Conservation (phyloP, 106 monocot species). For the Cymbidium sinense region DNA sequence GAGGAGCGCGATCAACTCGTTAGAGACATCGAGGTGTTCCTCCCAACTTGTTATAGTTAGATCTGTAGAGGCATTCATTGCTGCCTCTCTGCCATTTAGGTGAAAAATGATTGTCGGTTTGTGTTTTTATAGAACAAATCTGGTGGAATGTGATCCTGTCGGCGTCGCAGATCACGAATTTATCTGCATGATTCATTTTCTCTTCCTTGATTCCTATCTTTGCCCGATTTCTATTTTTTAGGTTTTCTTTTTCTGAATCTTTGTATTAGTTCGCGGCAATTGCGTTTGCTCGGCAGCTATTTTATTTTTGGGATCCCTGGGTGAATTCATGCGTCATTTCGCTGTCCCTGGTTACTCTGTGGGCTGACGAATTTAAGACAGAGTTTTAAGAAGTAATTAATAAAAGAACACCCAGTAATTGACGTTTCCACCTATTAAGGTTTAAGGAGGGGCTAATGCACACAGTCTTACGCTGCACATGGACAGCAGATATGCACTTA, state of each 20-base stretch:
- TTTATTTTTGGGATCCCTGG: background rate
- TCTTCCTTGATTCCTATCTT: background rate
- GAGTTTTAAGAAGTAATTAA: background rate
- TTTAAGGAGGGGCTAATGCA: background rate
- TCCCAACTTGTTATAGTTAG: background rate
- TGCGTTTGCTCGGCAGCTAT: background rate
- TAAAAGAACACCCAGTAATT: background rate
- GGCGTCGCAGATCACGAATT: background rate
- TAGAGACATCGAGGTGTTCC: constrained; percentile 61
- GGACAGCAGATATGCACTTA: background rate
- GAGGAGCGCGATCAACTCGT: constrained; percentile 69
- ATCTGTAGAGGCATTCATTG: background rate
- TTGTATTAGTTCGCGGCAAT: background rate
- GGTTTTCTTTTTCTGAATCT: background rate
- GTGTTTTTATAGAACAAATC: background rate
- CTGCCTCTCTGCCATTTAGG: background rate
- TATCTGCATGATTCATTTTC: background rate
- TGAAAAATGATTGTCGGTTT: background rate
- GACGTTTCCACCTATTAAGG: background rate
- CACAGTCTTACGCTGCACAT: background rate
- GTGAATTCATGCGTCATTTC: background rate
- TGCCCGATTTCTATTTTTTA: background rate
- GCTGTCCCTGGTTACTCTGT: background rate
- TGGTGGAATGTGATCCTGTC: background rate
- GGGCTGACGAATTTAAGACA: background rate